Percentiles rank a stretch among this genome's conserved stretches.
Conservation (phyloP, 345 rosid genomes). For the Syzygium aqueum region DNA sequence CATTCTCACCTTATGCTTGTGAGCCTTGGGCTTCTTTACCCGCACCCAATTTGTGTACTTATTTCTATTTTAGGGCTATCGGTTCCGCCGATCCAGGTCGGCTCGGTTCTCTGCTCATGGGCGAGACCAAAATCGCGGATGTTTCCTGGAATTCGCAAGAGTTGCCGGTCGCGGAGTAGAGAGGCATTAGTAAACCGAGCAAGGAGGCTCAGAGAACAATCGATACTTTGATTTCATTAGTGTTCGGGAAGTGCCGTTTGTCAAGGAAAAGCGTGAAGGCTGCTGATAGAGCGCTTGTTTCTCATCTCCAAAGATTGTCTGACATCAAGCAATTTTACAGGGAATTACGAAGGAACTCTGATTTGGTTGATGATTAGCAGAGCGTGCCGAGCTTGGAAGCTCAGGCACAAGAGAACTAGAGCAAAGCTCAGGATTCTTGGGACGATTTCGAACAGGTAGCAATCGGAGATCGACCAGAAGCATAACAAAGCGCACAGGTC, state of each 20-base stretch:
- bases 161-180: too few species aligned
- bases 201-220: too few species aligned
- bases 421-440: constrained; percentile 78
- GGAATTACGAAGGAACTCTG: constrained; percentile 36
- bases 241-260: too few species aligned
- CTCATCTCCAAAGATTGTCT: constrained; percentile 53
- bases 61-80: background rate
- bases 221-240: too few species aligned
- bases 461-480: constrained; percentile 63
- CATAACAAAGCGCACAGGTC: constrained; percentile 33
- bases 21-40: background rate
- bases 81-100: background rate
- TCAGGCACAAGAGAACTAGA: constrained; percentile 83
- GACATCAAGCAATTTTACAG: constrained; percentile 53
- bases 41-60: background rate
- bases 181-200: too few species aligned
- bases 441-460: constrained; percentile 61
- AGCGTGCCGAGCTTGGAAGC: constrained; percentile 76
- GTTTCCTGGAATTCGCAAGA: too few species aligned
- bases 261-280: too few species aligned
- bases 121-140: too few species aligned
- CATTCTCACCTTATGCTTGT: background rate
- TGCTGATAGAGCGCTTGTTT: constrained; percentile 62
- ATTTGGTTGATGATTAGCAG: constrained; percentile 19
- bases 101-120: background rate